A percentile compares a stretch with the other conserved stretches of the same genome.
Conservation (phyloP, 495 filamentous ascomycete species). For the Bathelium albidoporum region DNA sequence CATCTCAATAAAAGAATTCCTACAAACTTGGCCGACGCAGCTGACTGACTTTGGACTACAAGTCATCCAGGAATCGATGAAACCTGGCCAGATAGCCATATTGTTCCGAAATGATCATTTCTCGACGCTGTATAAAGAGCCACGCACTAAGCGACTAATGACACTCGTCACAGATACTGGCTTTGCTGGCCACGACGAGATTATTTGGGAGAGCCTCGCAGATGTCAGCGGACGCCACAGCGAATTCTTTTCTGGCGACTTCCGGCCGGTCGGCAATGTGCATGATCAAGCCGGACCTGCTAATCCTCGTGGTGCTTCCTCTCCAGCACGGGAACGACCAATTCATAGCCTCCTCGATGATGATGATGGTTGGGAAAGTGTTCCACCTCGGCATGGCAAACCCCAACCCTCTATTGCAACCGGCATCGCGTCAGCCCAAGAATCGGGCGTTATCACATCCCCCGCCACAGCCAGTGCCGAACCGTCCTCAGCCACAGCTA, state of each 20-base stretch:
- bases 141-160: constrained; percentile 56
- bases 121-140: constrained; percentile 77
- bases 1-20: constrained; percentile 67
- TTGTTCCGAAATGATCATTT: constrained; percentile 97
- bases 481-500: background rate
- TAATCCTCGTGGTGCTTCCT: background rate
- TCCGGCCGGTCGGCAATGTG: constrained; percentile 62
- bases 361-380: constrained; percentile 42
- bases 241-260: constrained; percentile 84
- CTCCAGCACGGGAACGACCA: constrained; percentile 14
- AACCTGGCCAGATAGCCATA: constrained; percentile 70
- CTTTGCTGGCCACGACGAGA: constrained; percentile 76
- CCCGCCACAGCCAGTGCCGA: background rate
- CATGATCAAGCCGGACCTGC: background rate
- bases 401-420: constrained; percentile 8
- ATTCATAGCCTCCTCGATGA: constrained; percentile 12
- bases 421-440: constrained; percentile 6
- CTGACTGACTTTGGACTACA: constrained; percentile 72
- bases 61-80: constrained; percentile 51
- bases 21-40: constrained; percentile 70
- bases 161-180: constrained; percentile 87
- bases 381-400: constrained; percentile 31
- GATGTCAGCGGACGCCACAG: constrained; percentile 77
- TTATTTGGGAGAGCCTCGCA: constrained; percentile 89
- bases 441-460: constrained; percentile 8